Percentiles rank a stretch among this genome's conserved stretches.
These are phyloP conservation scores for Wickerhamiella lipophila DNA, from an alignment of 805 yeast genomes.

Conservation along the genomic window DNA sequence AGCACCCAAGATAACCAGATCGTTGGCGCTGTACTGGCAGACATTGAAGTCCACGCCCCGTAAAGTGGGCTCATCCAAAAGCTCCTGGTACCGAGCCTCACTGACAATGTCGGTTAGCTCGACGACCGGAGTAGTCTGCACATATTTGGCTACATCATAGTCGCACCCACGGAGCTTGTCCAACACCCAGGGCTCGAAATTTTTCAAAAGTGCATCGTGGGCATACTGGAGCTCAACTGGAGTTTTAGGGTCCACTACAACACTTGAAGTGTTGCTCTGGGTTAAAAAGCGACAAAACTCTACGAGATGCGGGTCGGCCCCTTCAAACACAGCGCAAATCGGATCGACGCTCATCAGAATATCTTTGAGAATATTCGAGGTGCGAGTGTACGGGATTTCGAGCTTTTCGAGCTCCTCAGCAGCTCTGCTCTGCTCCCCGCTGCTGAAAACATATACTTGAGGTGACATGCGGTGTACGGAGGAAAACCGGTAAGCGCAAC, in stretches of 20 bases:
- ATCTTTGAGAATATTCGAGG: background rate
- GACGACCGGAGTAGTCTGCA: background rate
- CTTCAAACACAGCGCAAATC: background rate
- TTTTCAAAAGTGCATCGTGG: background rate
- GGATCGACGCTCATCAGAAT: background rate
- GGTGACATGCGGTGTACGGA: background rate
- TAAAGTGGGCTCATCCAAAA: background rate
- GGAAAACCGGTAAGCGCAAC: background rate
- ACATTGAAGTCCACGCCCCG: background rate
- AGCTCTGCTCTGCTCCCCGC: background rate
- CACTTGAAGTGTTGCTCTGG: background rate
- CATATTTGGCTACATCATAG: background rate
- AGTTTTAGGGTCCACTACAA: background rate
- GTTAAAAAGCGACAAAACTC: background rate
- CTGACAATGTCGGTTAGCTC: background rate
- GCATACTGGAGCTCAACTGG: background rate
- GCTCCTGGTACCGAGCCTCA: background rate
- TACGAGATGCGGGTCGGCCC: background rate
- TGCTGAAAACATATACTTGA: background rate
- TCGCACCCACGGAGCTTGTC: background rate
- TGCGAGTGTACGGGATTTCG: background rate
- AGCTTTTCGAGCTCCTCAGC: background rate
- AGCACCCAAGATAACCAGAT: background rate
- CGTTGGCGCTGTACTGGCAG: background rate
- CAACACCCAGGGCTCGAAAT: conserved; percentile 2